Base-by-base conservation (phyloP, 2,329 filamentous ascomycete genomes). In the Orbilia blumenaviensis region DNA sequence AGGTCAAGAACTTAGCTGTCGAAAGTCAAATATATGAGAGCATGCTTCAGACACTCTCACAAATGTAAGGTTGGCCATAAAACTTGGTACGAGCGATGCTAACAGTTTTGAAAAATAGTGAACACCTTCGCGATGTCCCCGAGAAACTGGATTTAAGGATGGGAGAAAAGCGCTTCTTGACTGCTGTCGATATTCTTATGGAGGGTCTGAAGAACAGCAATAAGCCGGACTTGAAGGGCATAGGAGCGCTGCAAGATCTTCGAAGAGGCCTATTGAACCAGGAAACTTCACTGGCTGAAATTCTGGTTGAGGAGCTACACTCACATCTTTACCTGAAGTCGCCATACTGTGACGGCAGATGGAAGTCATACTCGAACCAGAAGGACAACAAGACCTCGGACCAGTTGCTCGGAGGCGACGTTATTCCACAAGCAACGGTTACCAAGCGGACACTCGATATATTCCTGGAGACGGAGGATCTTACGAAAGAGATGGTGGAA, bases 251-350 rank as follows among this genome's bases (percentile, higher is more conserved):
- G 80, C 90, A 88, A 69, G 95, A 99, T 80, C 84, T 99, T 78
- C 89, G 93, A 68, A 89, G 89, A 80, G 98, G 98, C 81, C 89
- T 99, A 71, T 90, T 90, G 73, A 98, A 97, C 81, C 96, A 99
- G 82, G 95, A 99, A 84, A 92, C 91, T 27, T 90, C 92, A 0
- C 84, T 99, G 78, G 94, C 94, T 81, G 95, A 99, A 81, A 98
- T 98, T 63, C 83, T 99, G 67, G 90, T 98, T n/a, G 95, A 99
- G 82, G 95, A 99, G 83, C 86, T 99, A 34, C 95, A 99, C 82
- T 95, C 96, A 82, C 95, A 99, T 83, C 86, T 99, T 2, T 99
- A 99, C 81, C 88, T 99, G 41, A 98, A 98, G 82, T 98, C 94
- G 2, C 95, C 94, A 0, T 99, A 99, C 82, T 98, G 94, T 81